A percentile compares a stretch with the other conserved stretches of the same genome.
These are phyloP conservation scores for Suhomyces prunicola DNA, from an alignment of 805 yeast species.

Conservation along the genomic window DNA sequence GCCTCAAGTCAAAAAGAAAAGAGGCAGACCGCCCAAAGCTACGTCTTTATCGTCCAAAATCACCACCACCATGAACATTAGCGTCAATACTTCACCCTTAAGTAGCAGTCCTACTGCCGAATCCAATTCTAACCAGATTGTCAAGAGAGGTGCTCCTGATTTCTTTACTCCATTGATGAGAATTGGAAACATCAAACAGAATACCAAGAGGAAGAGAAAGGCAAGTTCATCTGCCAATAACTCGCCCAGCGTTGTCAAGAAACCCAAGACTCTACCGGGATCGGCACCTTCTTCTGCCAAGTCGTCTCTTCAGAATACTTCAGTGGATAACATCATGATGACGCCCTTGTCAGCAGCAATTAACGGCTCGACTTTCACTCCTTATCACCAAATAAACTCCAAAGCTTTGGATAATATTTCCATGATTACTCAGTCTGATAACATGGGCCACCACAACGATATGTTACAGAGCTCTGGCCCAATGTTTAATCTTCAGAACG, in stretches of 20 bases:
- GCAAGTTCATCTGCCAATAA: conserved; percentile 3
- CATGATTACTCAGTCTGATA: conserved; percentile 18
- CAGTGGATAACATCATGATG: neutral
- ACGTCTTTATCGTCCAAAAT: conserved; percentile 34
- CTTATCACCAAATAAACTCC: conserved; percentile 24
- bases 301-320: neutral
- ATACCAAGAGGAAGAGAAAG: conserved; percentile 8
- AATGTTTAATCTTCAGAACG: conserved; percentile 2
- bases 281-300: neutral
- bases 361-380: conserved; percentile 14
- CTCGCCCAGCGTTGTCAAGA: conserved; percentile 7
- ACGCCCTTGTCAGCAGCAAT: conserved; percentile 19
- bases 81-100: conserved; percentile 37
- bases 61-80: conserved; percentile 40
- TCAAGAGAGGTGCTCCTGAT: conserved; percentile 42
- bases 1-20: conserved; percentile 33
- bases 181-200: conserved; percentile 28
- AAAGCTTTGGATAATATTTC: conserved; percentile 35
- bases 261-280: conserved; percentile 1
- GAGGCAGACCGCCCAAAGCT: conserved; percentile 48
- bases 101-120: conserved; percentile 39
- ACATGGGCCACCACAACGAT: neutral
- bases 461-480: neutral
- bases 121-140: conserved; percentile 34
- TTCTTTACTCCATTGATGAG: conserved; percentile 43